Evolutionary conservation across 208 protist species (phyloP).

Genomic region (Phytomonas sp.): DNA sequence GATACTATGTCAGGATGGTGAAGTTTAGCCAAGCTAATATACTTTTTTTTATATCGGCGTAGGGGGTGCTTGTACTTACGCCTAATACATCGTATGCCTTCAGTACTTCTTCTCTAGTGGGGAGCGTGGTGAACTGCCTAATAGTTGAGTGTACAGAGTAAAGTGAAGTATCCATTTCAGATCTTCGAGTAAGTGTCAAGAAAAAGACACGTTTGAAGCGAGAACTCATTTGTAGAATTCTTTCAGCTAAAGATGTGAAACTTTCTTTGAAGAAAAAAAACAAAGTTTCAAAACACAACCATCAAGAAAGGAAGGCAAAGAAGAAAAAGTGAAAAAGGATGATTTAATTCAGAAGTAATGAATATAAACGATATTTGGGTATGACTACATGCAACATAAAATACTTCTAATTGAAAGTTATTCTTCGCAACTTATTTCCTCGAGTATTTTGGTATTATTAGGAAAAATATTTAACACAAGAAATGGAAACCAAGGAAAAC

Average conservation of each 20-base stretch:
- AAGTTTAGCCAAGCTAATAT: conserved; percentile 76
- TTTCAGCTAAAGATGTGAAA: not conserved
- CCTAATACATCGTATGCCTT: conserved; percentile 68
- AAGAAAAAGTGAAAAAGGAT: not conserved
- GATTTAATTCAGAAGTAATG: not conserved
- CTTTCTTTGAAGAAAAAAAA: not conserved
- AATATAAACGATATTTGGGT: not conserved
- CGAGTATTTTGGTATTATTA: not conserved
- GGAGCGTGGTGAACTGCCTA: conserved; percentile 21
- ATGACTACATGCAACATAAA: not conserved
- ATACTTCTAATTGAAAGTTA: not conserved
- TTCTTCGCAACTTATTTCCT: not conserved
- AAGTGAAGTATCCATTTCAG: not conserved
- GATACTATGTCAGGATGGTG: conserved; percentile 81
- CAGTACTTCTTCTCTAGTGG: conserved; percentile 69
- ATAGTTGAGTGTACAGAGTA: not conserved
- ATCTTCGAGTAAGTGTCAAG: conserved; percentile 4
- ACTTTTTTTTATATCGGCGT: conserved; percentile 74
- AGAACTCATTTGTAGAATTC: not conserved
- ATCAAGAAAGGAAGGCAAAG: conserved; percentile 5
- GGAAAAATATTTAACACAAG: not conserved
- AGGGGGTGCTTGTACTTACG: conserved; percentile 26
- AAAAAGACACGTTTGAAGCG: not conserved
- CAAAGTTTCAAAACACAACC: not conserved
- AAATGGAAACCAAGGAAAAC: not conserved